Conservation (phyloP, 176 grass and related monocot genomes). For the Puccinellia tenuiflora region DNA sequence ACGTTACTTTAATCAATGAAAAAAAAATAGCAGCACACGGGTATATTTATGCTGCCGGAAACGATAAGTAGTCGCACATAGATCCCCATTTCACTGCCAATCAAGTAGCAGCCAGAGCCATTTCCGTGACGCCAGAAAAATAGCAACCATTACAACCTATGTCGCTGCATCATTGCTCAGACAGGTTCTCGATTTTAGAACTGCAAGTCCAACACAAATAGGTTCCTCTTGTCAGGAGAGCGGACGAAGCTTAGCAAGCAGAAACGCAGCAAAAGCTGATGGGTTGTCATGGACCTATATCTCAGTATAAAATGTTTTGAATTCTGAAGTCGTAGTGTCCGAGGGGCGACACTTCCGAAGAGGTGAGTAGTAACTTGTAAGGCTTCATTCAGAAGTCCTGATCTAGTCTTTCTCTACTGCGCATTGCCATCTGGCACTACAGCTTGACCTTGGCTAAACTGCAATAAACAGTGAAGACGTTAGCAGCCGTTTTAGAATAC, state of each 20-base stretch:
- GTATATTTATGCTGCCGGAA: background rate
- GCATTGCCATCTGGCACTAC: background rate
- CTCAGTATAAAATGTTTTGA: background rate
- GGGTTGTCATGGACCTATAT: background rate
- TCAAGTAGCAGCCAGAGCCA: background rate
- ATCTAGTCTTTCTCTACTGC: background rate
- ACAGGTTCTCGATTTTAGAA: background rate
- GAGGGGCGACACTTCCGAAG: background rate
- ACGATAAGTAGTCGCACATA: background rate
- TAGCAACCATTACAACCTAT: background rate
- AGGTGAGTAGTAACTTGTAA: background rate
- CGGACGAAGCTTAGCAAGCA: background rate
- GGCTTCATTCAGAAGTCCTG: background rate
- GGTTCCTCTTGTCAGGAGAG: background rate
- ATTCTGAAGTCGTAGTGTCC: background rate
- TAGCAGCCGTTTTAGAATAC: background rate
- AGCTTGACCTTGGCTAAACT: background rate
- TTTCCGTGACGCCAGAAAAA: background rate
- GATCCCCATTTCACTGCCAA: background rate
- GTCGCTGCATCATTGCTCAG: background rate
- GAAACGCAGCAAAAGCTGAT: background rate
- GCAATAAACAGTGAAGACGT: background rate
- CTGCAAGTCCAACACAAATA: background rate
- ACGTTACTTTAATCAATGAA: background rate
- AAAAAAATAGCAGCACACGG: too few species aligned